phyloP scores from a whole-genome alignment of 1,139 yeast species.

The Pichia norvegensis region DNA sequence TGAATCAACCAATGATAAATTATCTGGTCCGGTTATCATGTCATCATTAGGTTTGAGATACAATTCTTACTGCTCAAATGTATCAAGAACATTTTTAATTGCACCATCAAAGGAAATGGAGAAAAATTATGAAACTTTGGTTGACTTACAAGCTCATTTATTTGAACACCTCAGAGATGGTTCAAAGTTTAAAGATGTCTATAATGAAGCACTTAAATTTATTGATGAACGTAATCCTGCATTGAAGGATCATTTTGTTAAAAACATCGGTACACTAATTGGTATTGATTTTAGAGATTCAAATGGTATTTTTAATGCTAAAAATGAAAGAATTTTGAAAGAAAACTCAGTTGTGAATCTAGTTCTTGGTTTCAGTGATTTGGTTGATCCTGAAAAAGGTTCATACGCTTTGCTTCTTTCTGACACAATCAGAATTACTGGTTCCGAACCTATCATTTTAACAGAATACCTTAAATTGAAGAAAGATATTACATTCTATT shows the following conservation, averaged over 20 bases:
- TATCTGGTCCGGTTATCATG: conserved; percentile 77
- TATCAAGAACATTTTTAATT: conserved; percentile 82
- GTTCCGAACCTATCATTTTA: conserved; percentile 52
- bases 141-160: conserved; percentile 60
- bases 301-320: conserved; percentile 61
- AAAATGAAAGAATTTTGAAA: conserved; percentile 59
- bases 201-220: conserved; percentile 52
- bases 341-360: conserved; percentile 74
- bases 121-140: conserved; percentile 66
- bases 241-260: conserved; percentile 57
- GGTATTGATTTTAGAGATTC: conserved; percentile 91
- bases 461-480: conserved; percentile 70
- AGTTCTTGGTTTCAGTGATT: conserved; percentile 67
- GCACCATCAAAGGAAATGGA: conserved; percentile 83
- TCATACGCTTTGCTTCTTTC: conserved; percentile 66
- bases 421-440: conserved; percentile 75
- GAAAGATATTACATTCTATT: conserved; percentile 74
- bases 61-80: conserved; percentile 81
- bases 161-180: conserved; percentile 60
- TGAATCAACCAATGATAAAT: conserved; percentile 55
- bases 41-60: conserved; percentile 83
- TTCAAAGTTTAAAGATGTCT: conserved; percentile 55
- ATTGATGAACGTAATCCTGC: conserved; percentile 56
- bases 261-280: conserved; percentile 81
- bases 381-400: conserved; percentile 44